phyloP scores from a whole-genome alignment of 371 early-diverging fungal species.

The Mortierella sp. region DNA sequence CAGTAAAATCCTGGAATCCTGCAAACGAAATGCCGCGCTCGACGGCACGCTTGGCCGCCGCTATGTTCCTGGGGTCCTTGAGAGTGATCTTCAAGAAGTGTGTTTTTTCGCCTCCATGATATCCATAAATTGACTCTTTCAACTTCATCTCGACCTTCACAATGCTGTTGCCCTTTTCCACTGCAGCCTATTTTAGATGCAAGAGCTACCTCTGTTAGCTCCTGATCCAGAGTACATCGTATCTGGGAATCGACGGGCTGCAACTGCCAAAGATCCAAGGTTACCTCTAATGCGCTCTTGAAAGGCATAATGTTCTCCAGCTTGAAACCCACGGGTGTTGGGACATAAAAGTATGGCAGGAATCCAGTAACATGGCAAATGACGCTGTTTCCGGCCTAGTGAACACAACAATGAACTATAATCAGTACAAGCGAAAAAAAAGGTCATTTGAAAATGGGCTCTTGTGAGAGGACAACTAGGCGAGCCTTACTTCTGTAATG shows the following conservation, averaged over 20 bases:
- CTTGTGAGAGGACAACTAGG: not conserved
- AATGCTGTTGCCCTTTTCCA: constrained; percentile 59
- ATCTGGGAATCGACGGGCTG: not conserved
- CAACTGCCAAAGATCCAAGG: not conserved
- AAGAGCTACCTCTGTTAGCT: not conserved
- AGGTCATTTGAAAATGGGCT: too few species aligned
- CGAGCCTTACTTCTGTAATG: constrained; percentile 78
- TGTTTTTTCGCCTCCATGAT: constrained; percentile 76
- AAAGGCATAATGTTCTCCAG: constrained; percentile 71
- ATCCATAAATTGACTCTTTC: constrained; percentile 89
- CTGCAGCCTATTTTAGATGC: constrained; percentile 20
- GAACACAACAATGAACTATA: not conserved
- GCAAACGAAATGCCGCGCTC: constrained; percentile 68
- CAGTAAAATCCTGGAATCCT: constrained; percentile 58
- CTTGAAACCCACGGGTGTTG: constrained; percentile 86
- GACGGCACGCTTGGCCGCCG: constrained; percentile 41
- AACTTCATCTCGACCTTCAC: constrained; percentile 73
- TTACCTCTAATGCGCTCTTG: constrained; percentile 71
- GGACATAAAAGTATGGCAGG: constrained; percentile 96
- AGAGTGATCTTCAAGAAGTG: constrained; percentile 81
- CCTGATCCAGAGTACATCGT: not conserved
- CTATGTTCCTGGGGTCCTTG: constrained; percentile 68
- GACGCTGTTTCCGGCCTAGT: constrained; percentile 86
- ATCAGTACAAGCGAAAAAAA: not conserved
- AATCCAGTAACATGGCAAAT: constrained; percentile 95